Evolutionary conservation across 2,329 filamentous ascomycete genomes (phyloP).

Genomic region (Hypoxylon sp.): DNA sequence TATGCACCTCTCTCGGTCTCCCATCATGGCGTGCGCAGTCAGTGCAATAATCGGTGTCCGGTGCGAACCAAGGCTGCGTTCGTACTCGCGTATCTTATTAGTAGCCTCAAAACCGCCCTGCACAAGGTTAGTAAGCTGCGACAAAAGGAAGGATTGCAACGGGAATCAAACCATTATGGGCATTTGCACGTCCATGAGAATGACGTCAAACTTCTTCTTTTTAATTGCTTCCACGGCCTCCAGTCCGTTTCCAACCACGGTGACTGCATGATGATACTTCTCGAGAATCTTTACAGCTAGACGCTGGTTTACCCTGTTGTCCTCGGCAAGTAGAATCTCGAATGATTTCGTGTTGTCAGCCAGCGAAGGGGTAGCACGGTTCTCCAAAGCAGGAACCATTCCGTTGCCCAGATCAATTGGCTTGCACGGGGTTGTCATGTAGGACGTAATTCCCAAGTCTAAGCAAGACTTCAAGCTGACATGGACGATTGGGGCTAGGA

Average conservation of each 20-base stretch:
- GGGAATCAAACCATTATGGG: constrained; percentile 86
- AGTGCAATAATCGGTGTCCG: constrained; percentile 96
- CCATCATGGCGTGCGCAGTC: constrained; percentile 98
- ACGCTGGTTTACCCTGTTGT: constrained; percentile 97
- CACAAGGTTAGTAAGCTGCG: constrained; percentile 29
- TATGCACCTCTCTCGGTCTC: constrained; percentile 97
- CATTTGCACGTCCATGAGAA: constrained; percentile 99
- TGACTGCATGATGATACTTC: constrained; percentile 93
- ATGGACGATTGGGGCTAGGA: constrained; percentile 88
- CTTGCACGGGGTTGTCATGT: constrained; percentile 97
- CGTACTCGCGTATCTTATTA: constrained; percentile 94
- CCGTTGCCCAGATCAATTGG: constrained; percentile 95
- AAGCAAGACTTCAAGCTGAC: constrained; percentile 93
- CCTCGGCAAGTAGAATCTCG: constrained; percentile 93
- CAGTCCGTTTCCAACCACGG: constrained; percentile 93
- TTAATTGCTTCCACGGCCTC: constrained; percentile 95
- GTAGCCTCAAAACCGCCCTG: constrained; percentile 97
- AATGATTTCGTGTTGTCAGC: constrained; percentile 96
- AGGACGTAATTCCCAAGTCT: constrained; percentile 96
- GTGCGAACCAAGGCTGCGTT: constrained; percentile 81
- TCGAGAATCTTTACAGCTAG: constrained; percentile 96
- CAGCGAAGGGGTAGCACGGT: constrained; percentile 88
- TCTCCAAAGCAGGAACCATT: constrained; percentile 94
- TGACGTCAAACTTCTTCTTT: constrained; percentile 92
- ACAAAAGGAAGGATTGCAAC: constrained; percentile 13